Evolutionary conservation across 2,329 filamentous ascomycete genomes (phyloP), one percentile per base, ranked within the genome.

Genomic region (Fusarium mexicanum): DNA sequence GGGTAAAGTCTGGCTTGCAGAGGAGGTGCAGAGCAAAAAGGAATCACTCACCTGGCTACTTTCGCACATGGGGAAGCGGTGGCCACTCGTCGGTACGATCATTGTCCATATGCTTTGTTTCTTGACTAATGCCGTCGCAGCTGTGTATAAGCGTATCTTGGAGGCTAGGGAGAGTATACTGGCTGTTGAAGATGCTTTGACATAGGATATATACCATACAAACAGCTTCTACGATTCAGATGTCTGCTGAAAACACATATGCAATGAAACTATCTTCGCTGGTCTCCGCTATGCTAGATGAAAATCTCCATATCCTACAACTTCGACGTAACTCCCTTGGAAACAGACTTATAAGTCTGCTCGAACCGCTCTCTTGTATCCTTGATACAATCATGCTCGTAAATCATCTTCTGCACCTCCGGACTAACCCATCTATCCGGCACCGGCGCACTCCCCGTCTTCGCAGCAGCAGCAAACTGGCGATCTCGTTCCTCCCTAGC

Each of bases 401-500:
- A 68, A 24, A 73, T 65, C 69, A 72, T 72, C 35, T 72, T 51
- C 40, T 73, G 70, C 6, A 72, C 37, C 35, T 73, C 70, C 2
- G 70, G 70, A 14, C 69, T 72, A 6, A 65, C 70, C 70, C 70
- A 73, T 12, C 59, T 72, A 35, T 73, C 70, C 5, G 70, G 70
- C 17, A 72, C 24, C 3, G 69, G 55, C 8, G 44, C 37, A 6
- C 26, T 33, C 2, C 24, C n/a, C 4, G 9, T 64, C 53, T 37
- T 44, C 1, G 65, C 53, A 29, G 41, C 57, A 33, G 43, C 67
- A 5, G 59, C 67, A n/a, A 70, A 70, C 16, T 70, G 51, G 0
- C 46, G 51, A 44, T 70, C 67, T 2, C 67, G 35, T 22, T 70
- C 58, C 16, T 73, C 61, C 33, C 61, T 69, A 17, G 50, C 40